Conservation (phyloP, 2,329 filamentous ascomycete species). For the Colletotrichum musicola region DNA sequence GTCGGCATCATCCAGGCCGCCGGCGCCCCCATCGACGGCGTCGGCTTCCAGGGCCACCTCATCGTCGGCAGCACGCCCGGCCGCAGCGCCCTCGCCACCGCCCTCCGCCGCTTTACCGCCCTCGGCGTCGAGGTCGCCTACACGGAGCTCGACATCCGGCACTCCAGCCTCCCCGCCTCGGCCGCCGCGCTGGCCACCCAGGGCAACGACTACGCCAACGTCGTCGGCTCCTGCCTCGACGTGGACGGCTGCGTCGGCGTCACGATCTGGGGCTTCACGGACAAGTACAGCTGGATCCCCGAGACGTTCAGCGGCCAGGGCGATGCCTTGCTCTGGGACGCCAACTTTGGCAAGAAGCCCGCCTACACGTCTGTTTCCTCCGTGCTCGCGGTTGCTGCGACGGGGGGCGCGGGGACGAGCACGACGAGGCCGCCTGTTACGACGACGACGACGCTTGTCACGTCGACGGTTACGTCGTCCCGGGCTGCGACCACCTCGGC, state of each 20-base stretch:
- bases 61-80: conserved; percentile 58
- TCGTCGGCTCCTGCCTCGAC: conserved; percentile 54
- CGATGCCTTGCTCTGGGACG: conserved; percentile 55
- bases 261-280: conserved; percentile 58
- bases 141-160: conserved; percentile 73
- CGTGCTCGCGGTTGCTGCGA: conserved; percentile 48
- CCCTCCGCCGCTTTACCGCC: conserved; percentile 63
- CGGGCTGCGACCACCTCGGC: conserved; percentile 26
- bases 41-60: conserved; percentile 66
- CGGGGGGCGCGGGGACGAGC: conserved; percentile 1
- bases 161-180: conserved; percentile 58
- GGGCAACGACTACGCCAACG: conserved; percentile 58
- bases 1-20: conserved; percentile 51
- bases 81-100: conserved; percentile 57
- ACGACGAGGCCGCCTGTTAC: conserved; percentile 1
- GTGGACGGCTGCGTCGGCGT: conserved; percentile 56
- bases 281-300: conserved; percentile 55
- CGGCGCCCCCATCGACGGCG: conserved; percentile 63
- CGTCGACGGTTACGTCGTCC: conserved; percentile 16
- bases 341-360: conserved; percentile 53
- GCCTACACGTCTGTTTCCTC: conserved; percentile 54
- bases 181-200: conserved; percentile 57
- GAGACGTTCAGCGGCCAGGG: conserved; percentile 54
- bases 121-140: conserved; percentile 69
- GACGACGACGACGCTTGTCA: conserved; percentile 18